These are phyloP conservation scores for Eucalyptus pauciflora DNA, from an alignment of 345 rosid genomes.

Conservation along the genomic window DNA sequence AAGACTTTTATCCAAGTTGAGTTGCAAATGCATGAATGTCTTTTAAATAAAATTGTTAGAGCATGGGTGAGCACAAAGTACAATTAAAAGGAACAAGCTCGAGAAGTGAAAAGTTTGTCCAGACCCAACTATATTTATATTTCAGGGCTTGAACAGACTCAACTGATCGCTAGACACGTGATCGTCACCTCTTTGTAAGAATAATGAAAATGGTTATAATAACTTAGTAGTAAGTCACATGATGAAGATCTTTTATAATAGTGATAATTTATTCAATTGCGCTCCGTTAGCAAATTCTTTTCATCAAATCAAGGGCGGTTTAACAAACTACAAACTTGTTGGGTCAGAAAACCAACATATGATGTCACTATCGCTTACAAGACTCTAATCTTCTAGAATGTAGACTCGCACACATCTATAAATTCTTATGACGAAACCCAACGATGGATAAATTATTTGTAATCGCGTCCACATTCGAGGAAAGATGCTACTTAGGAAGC, in stretches of 20 bases:
- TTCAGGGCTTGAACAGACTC: neutral
- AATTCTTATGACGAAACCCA: neutral
- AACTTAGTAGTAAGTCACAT: neutral
- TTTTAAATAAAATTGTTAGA: neutral
- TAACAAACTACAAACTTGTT: neutral
- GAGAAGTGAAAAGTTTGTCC: neutral
- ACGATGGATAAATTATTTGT: neutral
- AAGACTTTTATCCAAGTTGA: neutral
- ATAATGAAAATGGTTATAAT: neutral
- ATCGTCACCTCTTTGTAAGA: neutral
- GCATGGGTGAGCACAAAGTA: neutral
- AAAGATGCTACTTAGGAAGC: neutral
- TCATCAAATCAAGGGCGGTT: neutral
- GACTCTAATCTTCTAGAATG: neutral
- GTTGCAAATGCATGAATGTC: neutral
- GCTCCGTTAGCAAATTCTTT: rapidly evolving
- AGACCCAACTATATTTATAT: neutral
- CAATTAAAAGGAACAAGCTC: neutral
- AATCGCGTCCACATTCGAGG: neutral
- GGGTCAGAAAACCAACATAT: neutral
- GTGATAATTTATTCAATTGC: neutral
- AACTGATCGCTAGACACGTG: neutral
- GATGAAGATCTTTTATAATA: neutral
- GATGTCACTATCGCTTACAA: neutral
- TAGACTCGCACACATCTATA: neutral